Evolutionary conservation across 2,329 filamentous ascomycete genomes (phyloP), one percentile per base, ranked within the genome.

Genomic region (Dactylella cylindrospora): DNA sequence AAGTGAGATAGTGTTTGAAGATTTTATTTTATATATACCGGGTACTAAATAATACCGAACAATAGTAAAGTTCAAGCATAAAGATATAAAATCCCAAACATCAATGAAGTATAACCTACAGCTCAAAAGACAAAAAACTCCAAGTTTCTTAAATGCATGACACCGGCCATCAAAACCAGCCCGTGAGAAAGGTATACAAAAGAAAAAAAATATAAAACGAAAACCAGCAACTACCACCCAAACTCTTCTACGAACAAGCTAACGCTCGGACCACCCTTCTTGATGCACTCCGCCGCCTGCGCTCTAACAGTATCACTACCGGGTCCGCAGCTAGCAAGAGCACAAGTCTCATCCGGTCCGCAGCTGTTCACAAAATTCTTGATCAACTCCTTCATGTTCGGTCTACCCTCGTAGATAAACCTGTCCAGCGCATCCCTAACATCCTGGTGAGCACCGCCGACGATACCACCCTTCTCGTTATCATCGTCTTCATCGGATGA

Each of bases 161-260:
- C n/a, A n/a, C n/a, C n/a, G n/a, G n/a, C 46, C 8, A 40, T 26
- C 17, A 12, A 33, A 32, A 36, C 19, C n/a, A 36, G 19, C 9
- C 32, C 32, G 13, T 13, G 9, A 53, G 17, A 9, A 25, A 38
- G n/a, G n/a, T n/a, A n/a, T n/a, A 44, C 12, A 43, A 43, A 26
- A 29, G 15, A 23, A 33, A 52, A 25, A 17, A 17, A 17, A 35
- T 22, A 50, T 45, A 31, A 43, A 46, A 12, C 10, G 25, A 43
- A 38, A 13, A 41, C 19, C 29, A 22, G 26, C 19, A 45, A 33
- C 29, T 57, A 64, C 59, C 59, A 64, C 20, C 59, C 59, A 39
- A 64, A 64, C 59, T 64, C 59, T 51, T 64, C 59, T 1, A 64
- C 52, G 22, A 64, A 64, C 46, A 64, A 47, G 13, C 50, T 57